Evolutionary conservation across 2,329 filamentous ascomycete species (phyloP).

Genomic region (Diaporthe citrichinensis): DNA sequence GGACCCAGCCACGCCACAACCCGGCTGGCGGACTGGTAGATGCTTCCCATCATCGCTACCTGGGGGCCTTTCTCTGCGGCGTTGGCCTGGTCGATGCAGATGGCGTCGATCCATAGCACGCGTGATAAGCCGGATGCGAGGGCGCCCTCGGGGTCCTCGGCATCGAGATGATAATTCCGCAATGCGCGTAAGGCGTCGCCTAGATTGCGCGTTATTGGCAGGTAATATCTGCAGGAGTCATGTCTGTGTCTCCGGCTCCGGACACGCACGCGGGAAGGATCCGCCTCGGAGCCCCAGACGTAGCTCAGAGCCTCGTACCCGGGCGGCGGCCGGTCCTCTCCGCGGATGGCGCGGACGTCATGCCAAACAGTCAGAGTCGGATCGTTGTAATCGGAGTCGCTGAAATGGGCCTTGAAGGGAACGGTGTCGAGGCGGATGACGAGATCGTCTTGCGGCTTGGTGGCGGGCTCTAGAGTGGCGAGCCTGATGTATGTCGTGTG

Average conservation of each 20-base stretch:
- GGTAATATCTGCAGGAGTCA: background rate
- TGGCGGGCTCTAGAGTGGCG: conserved; percentile 16
- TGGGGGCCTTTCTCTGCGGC: conserved; percentile 21
- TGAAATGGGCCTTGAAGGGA: conserved; percentile 4
- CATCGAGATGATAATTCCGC: background rate
- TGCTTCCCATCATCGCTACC: conserved; percentile 29
- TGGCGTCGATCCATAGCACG: conserved; percentile 32
- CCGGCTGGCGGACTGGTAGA: conserved; percentile 13
- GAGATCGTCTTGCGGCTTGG: background rate
- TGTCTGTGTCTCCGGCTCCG: background rate
- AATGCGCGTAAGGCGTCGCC: background rate
- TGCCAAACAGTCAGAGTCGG: background rate
- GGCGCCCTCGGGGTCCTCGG: background rate
- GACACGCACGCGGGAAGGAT: background rate
- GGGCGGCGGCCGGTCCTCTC: background rate
- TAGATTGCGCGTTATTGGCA: conserved; percentile 1
- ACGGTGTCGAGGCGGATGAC: conserved; percentile 3
- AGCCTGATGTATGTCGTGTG: conserved; percentile 9
- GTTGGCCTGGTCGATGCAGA: conserved; percentile 36
- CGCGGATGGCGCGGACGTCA: background rate
- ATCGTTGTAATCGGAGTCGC: background rate
- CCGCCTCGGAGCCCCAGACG: conserved; percentile 14
- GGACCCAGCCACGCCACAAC: conserved; percentile 36
- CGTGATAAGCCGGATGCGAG: background rate
- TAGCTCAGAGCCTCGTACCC: conserved; percentile 22